Conservation (phyloP, 306 rosid species). For the Pyrus bretschneideri region DNA sequence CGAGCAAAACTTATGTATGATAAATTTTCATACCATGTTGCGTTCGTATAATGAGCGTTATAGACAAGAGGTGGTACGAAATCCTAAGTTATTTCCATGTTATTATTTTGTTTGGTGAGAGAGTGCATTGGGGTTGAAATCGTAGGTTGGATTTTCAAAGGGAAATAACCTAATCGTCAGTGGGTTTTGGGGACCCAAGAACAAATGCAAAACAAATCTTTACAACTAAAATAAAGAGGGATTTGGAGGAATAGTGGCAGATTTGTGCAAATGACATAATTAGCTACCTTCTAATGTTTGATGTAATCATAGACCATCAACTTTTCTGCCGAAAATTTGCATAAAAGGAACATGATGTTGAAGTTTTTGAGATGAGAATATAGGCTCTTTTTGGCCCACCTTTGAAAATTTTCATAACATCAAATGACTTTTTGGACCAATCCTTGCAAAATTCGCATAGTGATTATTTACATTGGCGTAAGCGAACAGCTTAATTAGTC, state of each 20-base stretch:
- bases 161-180: not conserved
- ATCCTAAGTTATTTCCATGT: not conserved
- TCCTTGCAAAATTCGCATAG: not conserved
- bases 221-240: not conserved
- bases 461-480: constrained; percentile 4
- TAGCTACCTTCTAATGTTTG: not conserved
- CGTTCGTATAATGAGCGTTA: too few relatives aligned
- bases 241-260: constrained; percentile 1
- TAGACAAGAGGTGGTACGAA: not conserved
- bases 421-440: constrained; percentile 13
- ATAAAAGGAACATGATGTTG: not conserved
- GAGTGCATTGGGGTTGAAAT: not conserved
- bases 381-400: constrained; percentile 8
- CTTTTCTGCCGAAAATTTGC: constrained; percentile 10
- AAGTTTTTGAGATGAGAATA: not conserved
- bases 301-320: constrained; percentile 5
- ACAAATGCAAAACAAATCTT: not conserved
- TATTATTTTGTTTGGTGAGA: not conserved
- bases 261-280: not conserved
- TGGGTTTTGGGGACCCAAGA: constrained; percentile 9
- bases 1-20: too few relatives aligned
- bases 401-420: not conserved
- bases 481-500: not conserved
- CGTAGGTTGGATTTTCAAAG: not conserved
- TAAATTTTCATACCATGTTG: not conserved